phyloP scores from a whole-genome alignment of 208 protist species.

The Paratrypanosoma confusum region DNA sequence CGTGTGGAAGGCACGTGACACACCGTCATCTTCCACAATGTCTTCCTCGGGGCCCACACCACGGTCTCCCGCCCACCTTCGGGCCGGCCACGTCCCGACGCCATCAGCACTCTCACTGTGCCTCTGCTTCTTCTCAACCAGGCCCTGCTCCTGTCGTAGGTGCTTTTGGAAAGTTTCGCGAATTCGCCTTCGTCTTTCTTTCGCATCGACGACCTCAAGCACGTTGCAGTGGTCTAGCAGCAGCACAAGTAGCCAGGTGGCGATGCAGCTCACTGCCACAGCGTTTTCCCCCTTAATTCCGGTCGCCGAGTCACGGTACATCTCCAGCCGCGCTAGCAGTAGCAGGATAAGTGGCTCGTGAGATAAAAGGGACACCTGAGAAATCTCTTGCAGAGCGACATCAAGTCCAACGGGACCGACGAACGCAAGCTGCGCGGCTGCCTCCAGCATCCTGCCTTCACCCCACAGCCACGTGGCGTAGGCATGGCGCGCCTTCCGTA shows the following conservation, averaged over 20 bases:
- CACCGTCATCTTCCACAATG: too few species aligned
- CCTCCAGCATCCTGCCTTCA: slow-evolving; percentile 12
- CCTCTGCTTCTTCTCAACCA: too few species aligned
- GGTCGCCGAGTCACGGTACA: slow-evolving; percentile 7
- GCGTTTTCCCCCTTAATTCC: slow-evolving; percentile 1
- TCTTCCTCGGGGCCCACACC: too few species aligned
- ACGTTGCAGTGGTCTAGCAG: slow-evolving; percentile 15
- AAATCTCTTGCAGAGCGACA: slow-evolving; percentile 11
- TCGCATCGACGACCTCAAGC: not conserved
- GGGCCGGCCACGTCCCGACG: too few species aligned
- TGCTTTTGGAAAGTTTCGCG: too few species aligned
- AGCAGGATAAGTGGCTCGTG: slow-evolving; percentile 17
- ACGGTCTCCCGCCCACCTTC: too few species aligned
- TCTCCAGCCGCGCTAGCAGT: slow-evolving; percentile 8
- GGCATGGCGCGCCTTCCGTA: slow-evolving; percentile 3
- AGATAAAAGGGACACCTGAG: slow-evolving; percentile 1
- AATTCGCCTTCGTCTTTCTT: too few species aligned
- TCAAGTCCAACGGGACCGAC: slow-evolving; percentile 8
- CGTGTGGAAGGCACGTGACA: too few species aligned
- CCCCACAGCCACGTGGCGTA: slow-evolving; percentile 12
- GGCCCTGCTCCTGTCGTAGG: too few species aligned
- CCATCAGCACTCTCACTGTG: too few species aligned
- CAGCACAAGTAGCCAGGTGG: slow-evolving; percentile 12
- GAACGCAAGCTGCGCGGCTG: slow-evolving; percentile 14
- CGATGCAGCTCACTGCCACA: slow-evolving; percentile 9